Base-by-base conservation (phyloP, 176 grass and related monocot genomes). In the Cenchrus purpureus region DNA sequence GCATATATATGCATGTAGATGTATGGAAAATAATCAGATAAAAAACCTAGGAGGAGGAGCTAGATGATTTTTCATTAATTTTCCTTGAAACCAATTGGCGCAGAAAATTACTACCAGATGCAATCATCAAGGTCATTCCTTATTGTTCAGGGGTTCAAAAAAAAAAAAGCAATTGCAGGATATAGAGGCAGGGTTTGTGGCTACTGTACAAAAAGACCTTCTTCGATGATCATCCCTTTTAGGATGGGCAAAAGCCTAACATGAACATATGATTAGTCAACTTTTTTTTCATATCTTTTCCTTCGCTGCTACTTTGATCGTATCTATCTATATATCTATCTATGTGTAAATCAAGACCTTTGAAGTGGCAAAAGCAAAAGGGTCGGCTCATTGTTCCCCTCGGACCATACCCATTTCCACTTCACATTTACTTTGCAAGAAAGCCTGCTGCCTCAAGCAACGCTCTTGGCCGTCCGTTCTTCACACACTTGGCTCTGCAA, bases 301-400 rank as follows among this genome's bases (percentile, higher is more conserved):
- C 59, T 13, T 83, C 69, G 53, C 42, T 73, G 16, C 74, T 61
- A 67, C 89, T 90, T 90, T 90, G 79, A 68, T 68, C 55, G 58
- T 74, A 83, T 90, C 73, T 90, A 58, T 68, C 77, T 40, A 40
- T 40, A 40, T 82, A 72, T 86, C 69, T 66, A 86, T 90, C 79
- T 66, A 79, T 79, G 80, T 90, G 89, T 86, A 90, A 90, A 90
- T 87, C 74, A 48, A 9, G 84, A 34, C 60, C 84, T 87, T 75
- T 87, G 58, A 79, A 86, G 80, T 78, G 74, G 80, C 89, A 37
- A 90, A 90, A 90, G 89, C 89, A 74, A 87, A 90, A 87, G 74
- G 78, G 59, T 67, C 42, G 32, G 59, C 80, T 62, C 43, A 12
- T 79, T 83, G 29, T 86, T 74, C 71, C 63, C 37, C 75, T 68